A percentile compares a stretch with the other conserved stretches of the same genome.
These are phyloP conservation scores for Peronospora farinosa DNA, from an alignment of 352 stramenopile genomes.

Conservation along the genomic window DNA sequence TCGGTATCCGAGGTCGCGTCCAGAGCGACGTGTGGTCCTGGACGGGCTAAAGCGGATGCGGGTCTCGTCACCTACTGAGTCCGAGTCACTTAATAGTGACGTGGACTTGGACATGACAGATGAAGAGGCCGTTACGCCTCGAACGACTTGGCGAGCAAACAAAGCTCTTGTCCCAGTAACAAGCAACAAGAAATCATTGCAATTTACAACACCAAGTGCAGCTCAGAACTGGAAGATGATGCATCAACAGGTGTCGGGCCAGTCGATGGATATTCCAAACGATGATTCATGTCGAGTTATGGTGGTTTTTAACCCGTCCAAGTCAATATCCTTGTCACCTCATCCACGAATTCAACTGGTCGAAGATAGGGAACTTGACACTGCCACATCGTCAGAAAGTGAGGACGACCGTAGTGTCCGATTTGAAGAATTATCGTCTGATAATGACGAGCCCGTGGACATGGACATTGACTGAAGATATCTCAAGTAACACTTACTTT, in stretches of 20 bases:
- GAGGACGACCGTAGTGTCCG: slow-evolving; percentile 44
- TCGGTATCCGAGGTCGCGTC: slow-evolving; percentile 2
- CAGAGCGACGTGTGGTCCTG: slow-evolving; percentile 25
- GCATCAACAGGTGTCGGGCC: neutral
- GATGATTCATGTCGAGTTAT: slow-evolving; percentile 41
- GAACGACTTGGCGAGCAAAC: slow-evolving; percentile 18
- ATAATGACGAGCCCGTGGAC: slow-evolving; percentile 65
- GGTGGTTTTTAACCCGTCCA: slow-evolving; percentile 53
- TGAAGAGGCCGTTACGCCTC: slow-evolving; percentile 18
- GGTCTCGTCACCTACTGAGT: slow-evolving; percentile 39
- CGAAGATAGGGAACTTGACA: slow-evolving; percentile 28
- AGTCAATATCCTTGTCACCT: slow-evolving; percentile 17
- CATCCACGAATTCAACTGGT: slow-evolving; percentile 49
- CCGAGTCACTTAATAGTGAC: slow-evolving; percentile 12
- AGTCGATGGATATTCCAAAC: slow-evolving; percentile 12
- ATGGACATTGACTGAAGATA: slow-evolving; percentile 60
- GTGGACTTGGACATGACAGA: slow-evolving; percentile 36
- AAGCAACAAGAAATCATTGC: slow-evolving; percentile 20
- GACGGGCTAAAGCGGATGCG: slow-evolving; percentile 70
- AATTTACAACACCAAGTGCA: slow-evolving; percentile 5
- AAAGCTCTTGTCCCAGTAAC: slow-evolving; percentile 21
- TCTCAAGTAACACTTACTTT: neutral
- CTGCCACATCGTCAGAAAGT: slow-evolving; percentile 11
- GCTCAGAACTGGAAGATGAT: slow-evolving; percentile 16
- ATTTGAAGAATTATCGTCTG: slow-evolving; percentile 63